Percentiles rank a stretch among this genome's conserved stretches.
phyloP scores from a whole-genome alignment of 192 early-diverging fungal species.

The Coemansia sp. region DNA sequence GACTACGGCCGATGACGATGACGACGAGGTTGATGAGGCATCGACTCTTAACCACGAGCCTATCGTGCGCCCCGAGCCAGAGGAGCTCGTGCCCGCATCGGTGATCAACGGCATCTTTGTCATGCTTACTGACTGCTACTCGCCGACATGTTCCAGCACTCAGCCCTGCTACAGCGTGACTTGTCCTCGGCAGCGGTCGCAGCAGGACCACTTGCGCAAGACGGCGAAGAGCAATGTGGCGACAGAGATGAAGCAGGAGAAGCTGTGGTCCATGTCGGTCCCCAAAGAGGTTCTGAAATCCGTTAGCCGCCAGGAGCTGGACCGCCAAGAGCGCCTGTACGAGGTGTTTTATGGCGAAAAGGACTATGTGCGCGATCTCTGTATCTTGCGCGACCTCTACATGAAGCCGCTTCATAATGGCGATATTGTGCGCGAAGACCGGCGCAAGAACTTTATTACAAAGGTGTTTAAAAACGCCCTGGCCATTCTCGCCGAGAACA shows the following conservation, averaged over 20 bases:
- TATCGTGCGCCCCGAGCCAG: neutral
- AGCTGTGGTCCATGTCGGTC: slow-evolving; percentile 82
- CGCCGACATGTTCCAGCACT: slow-evolving; percentile 80
- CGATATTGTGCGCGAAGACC: slow-evolving; percentile 63
- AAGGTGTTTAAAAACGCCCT: slow-evolving; percentile 79
- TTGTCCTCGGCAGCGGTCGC: slow-evolving; percentile 69
- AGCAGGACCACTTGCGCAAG: slow-evolving; percentile 52
- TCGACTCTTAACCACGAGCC: slow-evolving; percentile 16
- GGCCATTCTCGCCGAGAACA: slow-evolving; percentile 63
- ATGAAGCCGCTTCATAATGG: slow-evolving; percentile 61
- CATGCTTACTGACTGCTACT: slow-evolving; percentile 88
- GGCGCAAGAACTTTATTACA: slow-evolving; percentile 69
- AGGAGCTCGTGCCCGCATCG: slow-evolving; percentile 5
- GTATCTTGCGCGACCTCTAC: slow-evolving; percentile 74
- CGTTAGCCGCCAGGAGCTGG: slow-evolving; percentile 72
- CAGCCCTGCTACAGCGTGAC: slow-evolving; percentile 85
- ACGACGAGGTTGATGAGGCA: slow-evolving; percentile 22
- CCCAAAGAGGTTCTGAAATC: slow-evolving; percentile 68
- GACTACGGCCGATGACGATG: slow-evolving; percentile 14
- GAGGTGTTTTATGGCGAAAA: slow-evolving; percentile 90
- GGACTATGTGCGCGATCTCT: slow-evolving; percentile 88
- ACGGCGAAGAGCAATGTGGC: slow-evolving; percentile 50
- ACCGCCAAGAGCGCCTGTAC: slow-evolving; percentile 90
- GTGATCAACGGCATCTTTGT: slow-evolving; percentile 81
- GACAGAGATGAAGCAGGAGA: slow-evolving; percentile 62